Conservation (phyloP, 2,329 filamentous ascomycete species). For the Apiospora koreana region DNA sequence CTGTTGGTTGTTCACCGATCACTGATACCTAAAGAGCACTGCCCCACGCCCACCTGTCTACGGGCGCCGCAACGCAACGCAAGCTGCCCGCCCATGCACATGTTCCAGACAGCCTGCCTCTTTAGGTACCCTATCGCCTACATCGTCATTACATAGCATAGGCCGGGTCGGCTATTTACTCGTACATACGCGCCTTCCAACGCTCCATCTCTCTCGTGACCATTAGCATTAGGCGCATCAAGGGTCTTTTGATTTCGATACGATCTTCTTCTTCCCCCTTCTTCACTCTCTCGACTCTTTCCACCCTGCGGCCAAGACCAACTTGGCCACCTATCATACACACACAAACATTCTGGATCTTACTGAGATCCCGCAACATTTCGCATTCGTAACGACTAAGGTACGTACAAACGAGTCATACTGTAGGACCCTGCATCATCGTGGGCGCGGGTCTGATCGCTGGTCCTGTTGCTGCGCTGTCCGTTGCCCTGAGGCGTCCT, state of each 20-base stretch:
- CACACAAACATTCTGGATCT: background rate
- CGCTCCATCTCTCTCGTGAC: background rate
- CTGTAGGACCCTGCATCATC: background rate
- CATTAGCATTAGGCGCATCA: background rate
- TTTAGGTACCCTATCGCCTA: background rate
- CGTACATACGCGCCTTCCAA: background rate
- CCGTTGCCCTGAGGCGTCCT: conserved; percentile 7
- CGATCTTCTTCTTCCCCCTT: background rate
- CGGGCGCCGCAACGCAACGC: background rate
- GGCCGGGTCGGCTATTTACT: conserved; percentile 6
- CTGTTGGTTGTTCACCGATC: background rate
- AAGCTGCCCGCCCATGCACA: background rate
- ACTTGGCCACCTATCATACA: background rate
- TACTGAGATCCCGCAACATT: background rate
- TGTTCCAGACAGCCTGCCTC: background rate
- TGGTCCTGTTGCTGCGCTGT: background rate
- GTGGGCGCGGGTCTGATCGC: background rate
- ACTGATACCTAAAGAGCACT: background rate
- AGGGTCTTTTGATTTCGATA: background rate
- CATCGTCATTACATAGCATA: background rate
- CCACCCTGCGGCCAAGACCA: background rate
- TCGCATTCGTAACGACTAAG: background rate
- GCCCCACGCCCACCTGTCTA: background rate
- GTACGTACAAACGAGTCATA: conserved; percentile 6
- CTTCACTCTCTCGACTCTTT: background rate